Percentiles rank a stretch among this genome's conserved stretches.
phyloP scores from a whole-genome alignment of 352 stramenopile genomes.

The Thraustotheca clavata region DNA sequence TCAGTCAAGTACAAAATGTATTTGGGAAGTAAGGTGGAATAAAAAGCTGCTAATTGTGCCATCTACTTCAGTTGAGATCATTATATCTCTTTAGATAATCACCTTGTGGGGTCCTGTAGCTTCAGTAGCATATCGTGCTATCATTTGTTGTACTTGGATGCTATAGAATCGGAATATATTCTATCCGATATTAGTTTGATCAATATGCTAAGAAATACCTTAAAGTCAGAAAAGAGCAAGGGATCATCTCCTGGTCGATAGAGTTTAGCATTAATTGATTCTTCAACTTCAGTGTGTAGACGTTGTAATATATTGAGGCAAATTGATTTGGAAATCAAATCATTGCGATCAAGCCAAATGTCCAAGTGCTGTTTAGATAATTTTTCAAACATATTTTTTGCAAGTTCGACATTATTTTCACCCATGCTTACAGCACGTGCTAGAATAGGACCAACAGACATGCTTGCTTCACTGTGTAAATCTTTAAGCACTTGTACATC shows the following conservation, averaged over 20 bases:
- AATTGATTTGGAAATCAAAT: background rate
- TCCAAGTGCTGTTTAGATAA: slow-evolving; percentile 1
- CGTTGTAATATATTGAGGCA: background rate
- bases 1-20: slow-evolving; percentile 16
- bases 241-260: background rate
- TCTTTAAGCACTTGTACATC: background rate
- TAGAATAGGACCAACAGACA: slow-evolving; percentile 2
- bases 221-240: background rate
- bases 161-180: slow-evolving; percentile 3
- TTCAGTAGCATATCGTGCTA: slow-evolving; percentile 14
- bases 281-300: slow-evolving; percentile 16
- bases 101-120: slow-evolving; percentile 14
- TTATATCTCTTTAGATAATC: no score
- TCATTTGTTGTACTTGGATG: slow-evolving; percentile 12
- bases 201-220: background rate
- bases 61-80: slow-evolving; percentile 20
- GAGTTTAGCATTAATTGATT: background rate
- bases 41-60: background rate
- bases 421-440: background rate
- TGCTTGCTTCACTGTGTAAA: background rate
- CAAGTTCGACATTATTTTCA: background rate
- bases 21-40: slow-evolving; percentile 13
- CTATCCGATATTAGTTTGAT: background rate
- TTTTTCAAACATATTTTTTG: background rate
- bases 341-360: background rate